Evolutionary conservation across 2,329 filamentous ascomycete species (phyloP).

Genomic region (Talaromyces pinophilus): DNA sequence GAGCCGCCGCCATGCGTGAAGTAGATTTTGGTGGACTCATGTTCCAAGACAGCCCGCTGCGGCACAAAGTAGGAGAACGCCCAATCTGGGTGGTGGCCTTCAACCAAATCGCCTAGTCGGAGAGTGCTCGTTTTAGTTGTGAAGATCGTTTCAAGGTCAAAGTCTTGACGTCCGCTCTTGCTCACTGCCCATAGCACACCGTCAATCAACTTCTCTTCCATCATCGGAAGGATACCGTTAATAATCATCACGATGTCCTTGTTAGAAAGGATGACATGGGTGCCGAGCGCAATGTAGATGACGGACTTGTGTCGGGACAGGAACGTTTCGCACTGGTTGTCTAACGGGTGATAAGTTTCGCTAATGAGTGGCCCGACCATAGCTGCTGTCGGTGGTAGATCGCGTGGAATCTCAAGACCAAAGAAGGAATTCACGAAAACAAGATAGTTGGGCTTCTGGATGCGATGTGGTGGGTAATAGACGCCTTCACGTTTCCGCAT

Average conservation of each 20-base stretch:
- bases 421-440: constrained; percentile 50
- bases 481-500: constrained; percentile 43
- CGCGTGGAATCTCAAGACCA: constrained; percentile 46
- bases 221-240: constrained; percentile 32
- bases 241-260: constrained; percentile 38
- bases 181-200: constrained; percentile 45
- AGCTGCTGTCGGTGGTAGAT: constrained; percentile 45
- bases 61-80: constrained; percentile 42
- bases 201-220: constrained; percentile 37
- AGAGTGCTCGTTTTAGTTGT: constrained; percentile 21
- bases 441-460: constrained; percentile 46
- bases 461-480: constrained; percentile 31
- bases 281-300: constrained; percentile 48
- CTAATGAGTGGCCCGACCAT: constrained; percentile 46
- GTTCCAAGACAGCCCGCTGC: constrained; percentile 45
- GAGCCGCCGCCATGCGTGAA: constrained; percentile 48
- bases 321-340: constrained; percentile 33
- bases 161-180: constrained; percentile 27
- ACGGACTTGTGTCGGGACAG: constrained; percentile 35
- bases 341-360: constrained; percentile 38
- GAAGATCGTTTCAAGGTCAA: constrained; percentile 20
- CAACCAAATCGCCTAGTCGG: constrained; percentile 31
- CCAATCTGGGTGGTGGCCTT: constrained; percentile 34
- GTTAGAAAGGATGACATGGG: constrained; percentile 41
- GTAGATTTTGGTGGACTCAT: constrained; percentile 38